Percentiles rank a stretch among this genome's conserved stretches.
Evolutionary conservation across 371 early-diverging fungal species (phyloP).

Genomic region (Syncephalis fuscata): DNA sequence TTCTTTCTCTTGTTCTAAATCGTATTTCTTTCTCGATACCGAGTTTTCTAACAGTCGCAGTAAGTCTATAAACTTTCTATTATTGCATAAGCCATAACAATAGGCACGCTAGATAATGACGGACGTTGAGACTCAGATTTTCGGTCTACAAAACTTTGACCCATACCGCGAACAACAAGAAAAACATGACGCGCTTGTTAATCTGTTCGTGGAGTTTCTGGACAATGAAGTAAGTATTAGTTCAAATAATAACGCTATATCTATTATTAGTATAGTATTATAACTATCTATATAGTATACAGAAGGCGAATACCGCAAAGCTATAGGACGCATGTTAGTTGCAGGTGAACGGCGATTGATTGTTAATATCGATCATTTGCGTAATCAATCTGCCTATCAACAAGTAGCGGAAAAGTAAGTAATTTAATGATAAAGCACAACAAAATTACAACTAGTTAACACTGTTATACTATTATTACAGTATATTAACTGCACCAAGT

Average conservation of each 20-base stretch:
- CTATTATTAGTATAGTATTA: background rate
- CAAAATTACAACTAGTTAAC: background rate
- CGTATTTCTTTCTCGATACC: too few species aligned
- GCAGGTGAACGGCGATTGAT: conserved; percentile 50
- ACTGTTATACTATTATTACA: background rate
- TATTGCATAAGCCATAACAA: too few species aligned
- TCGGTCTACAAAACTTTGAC: too few species aligned
- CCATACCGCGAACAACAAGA: conserved; percentile 6
- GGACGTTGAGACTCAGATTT: too few species aligned
- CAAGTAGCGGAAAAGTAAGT: conserved; percentile 3
- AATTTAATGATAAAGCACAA: too few species aligned
- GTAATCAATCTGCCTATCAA: conserved; percentile 18
- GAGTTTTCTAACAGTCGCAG: too few species aligned
- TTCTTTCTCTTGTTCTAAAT: too few species aligned
- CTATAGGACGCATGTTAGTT: conserved; percentile 47
- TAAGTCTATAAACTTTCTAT: too few species aligned
- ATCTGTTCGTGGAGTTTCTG: conserved; percentile 15
- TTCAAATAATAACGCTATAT: background rate
- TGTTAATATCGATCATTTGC: conserved; percentile 77
- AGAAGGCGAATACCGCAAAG: conserved; percentile 33
- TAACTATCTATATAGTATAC: conserved; percentile 12
- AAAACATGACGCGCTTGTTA: conserved; percentile 8
- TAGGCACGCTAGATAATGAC: too few species aligned
- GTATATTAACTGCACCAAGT: conserved; percentile 1
- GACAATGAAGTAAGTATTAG: conserved; percentile 15